Base-by-base conservation (phyloP, 345 rosid species). In the Isatis tinctoria region DNA sequence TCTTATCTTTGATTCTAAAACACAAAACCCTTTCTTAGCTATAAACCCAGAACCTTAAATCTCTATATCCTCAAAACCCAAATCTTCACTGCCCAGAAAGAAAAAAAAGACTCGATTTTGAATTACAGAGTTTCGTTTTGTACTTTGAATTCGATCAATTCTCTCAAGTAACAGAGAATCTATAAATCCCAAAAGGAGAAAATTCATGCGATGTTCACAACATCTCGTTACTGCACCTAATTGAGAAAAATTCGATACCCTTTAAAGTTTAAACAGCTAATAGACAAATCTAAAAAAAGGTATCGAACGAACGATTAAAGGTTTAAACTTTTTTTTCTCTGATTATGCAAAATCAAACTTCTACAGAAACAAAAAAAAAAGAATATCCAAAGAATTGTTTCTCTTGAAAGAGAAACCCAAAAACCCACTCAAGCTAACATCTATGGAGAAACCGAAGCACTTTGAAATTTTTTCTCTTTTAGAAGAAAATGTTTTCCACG, bases 41-140 rank as follows among this genome's bases (percentile, higher is more conserved):
- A 65, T 36, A 66, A 67, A 60, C 78, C 73, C 78, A 58, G 68
- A 49, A 60, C 37, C 74, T 52, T 67, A 28, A 73, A 47, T 67
- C 78, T 67, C 36, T 47, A 67, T 17, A 56, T 13, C 24, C 32
- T 17, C 26, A 63, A 53, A 0, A 22, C 72, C 32, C 36, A 58
- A 61, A 66, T 67, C 66, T 36, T 44, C 12, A 22, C 36, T 41
- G 37, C 32, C 14, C 8, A 39, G 12, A 44, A 14, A 37, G 10
- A 0, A 41, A 37, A 12, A 12, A 10, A 37, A 10, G 22, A 13
- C 14, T 66, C 27, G 10, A 16, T 1, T 51, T 36, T 18, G 7
- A 52, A 37, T 67, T 10, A 60, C 17, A 1, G 11, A 20, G 33
- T 8, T 16, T 18, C 30, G 32, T 45, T 45, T n/a, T 47, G 26